These are phyloP conservation scores for Pseudoturritis turrita DNA, from an alignment of 345 rosid species.

Conservation along the genomic window DNA sequence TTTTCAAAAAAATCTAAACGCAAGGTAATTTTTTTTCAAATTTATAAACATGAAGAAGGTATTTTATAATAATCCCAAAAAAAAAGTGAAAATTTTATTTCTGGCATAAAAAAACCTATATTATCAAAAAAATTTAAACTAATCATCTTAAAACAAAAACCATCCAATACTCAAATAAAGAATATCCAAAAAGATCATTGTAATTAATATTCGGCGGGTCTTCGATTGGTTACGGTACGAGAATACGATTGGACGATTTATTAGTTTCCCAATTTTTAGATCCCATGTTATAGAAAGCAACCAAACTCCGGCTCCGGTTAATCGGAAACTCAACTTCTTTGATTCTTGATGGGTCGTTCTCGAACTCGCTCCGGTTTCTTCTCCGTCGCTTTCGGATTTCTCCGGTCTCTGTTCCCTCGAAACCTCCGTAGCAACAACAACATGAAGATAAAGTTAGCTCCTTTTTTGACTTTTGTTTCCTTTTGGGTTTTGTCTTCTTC, in stretches of 20 bases:
- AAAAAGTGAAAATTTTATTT: too few relatives aligned
- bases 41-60: too few relatives aligned
- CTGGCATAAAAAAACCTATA: too few relatives aligned
- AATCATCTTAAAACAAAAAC: too few relatives aligned
- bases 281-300: constrained; percentile 33
- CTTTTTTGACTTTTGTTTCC: neutral
- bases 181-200: neutral
- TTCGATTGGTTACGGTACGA: neutral
- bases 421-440: constrained; percentile 24
- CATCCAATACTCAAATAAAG: neutral
- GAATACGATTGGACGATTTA: constrained; percentile 1
- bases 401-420: constrained; percentile 38
- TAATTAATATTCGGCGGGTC: neutral
- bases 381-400: constrained; percentile 29
- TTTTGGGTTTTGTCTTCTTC: neutral
- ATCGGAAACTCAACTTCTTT: constrained; percentile 6
- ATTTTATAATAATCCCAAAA: too few relatives aligned
- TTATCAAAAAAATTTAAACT: too few relatives aligned
- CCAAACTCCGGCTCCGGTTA: constrained; percentile 16
- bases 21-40: too few relatives aligned
- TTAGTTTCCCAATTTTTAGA: constrained; percentile 12
- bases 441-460: constrained; percentile 33
- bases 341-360: constrained; percentile 35
- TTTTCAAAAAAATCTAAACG: too few relatives aligned
- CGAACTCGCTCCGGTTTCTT: constrained; percentile 29